Conservation (phyloP, 345 rosid species). For the Mangifera indica region DNA sequence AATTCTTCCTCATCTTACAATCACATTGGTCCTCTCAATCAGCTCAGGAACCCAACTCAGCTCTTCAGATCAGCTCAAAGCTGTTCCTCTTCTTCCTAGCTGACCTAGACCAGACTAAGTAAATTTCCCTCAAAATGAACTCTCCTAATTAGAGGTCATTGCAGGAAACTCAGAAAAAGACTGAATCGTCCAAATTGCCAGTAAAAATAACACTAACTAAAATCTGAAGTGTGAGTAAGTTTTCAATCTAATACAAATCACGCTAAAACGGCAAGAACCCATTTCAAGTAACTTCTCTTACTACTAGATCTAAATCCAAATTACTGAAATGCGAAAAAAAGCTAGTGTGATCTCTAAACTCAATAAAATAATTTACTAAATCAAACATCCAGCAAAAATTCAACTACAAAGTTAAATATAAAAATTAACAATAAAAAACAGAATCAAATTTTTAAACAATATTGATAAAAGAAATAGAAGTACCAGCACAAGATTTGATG, state of each 20-base stretch:
- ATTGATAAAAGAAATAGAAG: background rate
- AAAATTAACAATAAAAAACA: background rate
- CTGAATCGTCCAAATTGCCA: background rate
- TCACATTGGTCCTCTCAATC: background rate
- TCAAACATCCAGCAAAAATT: too few species aligned
- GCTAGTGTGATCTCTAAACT: background rate
- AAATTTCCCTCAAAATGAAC: too few species aligned
- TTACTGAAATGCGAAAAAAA: background rate
- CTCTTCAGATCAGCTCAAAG: background rate
- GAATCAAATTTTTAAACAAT: background rate
- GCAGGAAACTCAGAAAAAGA: too few species aligned
- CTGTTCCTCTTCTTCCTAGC: background rate
- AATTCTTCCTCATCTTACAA: background rate
- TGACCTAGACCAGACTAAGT: background rate
- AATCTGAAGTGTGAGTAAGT: background rate
- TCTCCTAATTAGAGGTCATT: background rate
- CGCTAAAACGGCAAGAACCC: background rate
- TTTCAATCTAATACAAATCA: background rate
- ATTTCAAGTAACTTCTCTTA: background rate
- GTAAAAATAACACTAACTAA: background rate
- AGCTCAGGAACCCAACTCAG: background rate
- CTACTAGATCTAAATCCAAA: background rate
- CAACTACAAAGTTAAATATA: background rate
- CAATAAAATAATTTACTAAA: too few species aligned
- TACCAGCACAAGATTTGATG: conserved; percentile 74